Percentiles rank a stretch among this genome's conserved stretches.
phyloP scores from a whole-genome alignment of 1,284 basidiomycete species.

The Moesziomyces sp. region DNA sequence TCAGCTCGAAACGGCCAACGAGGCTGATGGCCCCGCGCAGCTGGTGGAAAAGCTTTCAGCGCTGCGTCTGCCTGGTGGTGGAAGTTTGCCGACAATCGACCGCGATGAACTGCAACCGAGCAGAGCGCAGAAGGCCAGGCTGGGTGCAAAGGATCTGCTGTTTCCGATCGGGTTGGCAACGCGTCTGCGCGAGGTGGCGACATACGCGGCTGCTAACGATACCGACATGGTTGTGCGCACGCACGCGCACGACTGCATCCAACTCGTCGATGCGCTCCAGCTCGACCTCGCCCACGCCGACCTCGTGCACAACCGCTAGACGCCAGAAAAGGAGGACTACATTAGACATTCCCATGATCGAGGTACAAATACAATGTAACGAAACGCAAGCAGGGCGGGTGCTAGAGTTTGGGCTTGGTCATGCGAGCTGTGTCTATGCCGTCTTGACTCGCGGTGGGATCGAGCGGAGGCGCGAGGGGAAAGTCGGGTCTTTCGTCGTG shows the following conservation, averaged over 20 bases:
- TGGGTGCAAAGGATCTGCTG: constrained; percentile 17
- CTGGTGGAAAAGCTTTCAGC: constrained; percentile 25
- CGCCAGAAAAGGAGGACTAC: neutral
- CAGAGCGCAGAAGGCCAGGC: neutral
- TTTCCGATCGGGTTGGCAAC: constrained; percentile 22
- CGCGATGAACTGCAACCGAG: neutral
- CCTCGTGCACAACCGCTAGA: constrained; percentile 5
- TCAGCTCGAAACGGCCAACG: constrained; percentile 45
- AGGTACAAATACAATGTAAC: constrained; percentile 1
- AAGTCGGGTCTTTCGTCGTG: constrained; percentile 39
- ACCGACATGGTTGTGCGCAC: constrained; percentile 48
- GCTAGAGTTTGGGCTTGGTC: constrained; percentile 30
- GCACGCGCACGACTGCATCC: constrained; percentile 50
- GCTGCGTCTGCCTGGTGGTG: constrained; percentile 53
- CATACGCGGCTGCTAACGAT: constrained; percentile 28
- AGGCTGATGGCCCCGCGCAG: neutral
- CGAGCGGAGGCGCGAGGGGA: constrained; percentile 19
- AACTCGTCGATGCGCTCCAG: constrained; percentile 27
- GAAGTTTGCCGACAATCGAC: constrained; percentile 29
- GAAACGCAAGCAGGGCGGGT: neutral
- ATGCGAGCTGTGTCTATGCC: neutral
- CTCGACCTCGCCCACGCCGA: constrained; percentile 17
- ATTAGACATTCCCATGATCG: neutral
- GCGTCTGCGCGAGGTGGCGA: constrained; percentile 24
- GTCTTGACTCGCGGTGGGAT: neutral